These are phyloP conservation scores for Pisolithus marmoratus DNA, from an alignment of 768 basidiomycete species.

Conservation along the genomic window DNA sequence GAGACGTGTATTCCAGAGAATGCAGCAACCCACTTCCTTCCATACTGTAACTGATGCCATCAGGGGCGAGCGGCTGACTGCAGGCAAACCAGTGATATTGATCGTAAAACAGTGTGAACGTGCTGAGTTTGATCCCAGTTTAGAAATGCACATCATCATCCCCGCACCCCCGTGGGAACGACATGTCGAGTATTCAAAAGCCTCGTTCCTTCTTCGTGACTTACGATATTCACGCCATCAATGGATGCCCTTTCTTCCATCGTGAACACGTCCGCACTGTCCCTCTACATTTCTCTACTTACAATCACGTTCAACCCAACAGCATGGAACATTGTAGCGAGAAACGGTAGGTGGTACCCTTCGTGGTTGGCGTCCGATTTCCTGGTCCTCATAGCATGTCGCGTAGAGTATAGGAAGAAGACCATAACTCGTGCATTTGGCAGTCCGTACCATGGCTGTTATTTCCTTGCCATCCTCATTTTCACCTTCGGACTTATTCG, in stretches of 20 bases:
- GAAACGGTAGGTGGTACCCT: slow-evolving; percentile 59
- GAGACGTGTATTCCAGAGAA: too few relatives aligned
- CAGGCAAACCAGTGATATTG: too few relatives aligned
- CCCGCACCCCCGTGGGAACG: too few relatives aligned
- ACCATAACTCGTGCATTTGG: slow-evolving; percentile 81
- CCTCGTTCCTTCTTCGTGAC: too few relatives aligned
- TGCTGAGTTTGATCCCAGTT: too few relatives aligned
- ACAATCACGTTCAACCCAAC: slow-evolving; percentile 87
- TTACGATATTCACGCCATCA: slow-evolving; percentile 1
- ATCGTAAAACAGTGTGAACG: too few relatives aligned
- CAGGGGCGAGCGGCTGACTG: too few relatives aligned
- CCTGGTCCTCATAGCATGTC: neutral
- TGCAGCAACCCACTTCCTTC: too few relatives aligned
- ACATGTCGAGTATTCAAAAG: too few relatives aligned
- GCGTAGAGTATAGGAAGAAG: slow-evolving; percentile 72
- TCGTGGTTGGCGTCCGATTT: neutral
- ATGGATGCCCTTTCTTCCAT: slow-evolving; percentile 26
- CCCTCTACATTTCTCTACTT: slow-evolving; percentile 59
- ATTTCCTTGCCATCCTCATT: slow-evolving; percentile 79
- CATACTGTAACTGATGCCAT: too few relatives aligned
- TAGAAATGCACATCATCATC: too few relatives aligned
- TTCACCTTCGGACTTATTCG: slow-evolving; percentile 82
- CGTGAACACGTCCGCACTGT: slow-evolving; percentile 59
- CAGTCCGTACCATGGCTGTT: slow-evolving; percentile 70
- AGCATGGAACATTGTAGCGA: slow-evolving; percentile 94